Base-by-base conservation (phyloP, 257 asterid species). In the Lithospermum erythrorhizon region DNA sequence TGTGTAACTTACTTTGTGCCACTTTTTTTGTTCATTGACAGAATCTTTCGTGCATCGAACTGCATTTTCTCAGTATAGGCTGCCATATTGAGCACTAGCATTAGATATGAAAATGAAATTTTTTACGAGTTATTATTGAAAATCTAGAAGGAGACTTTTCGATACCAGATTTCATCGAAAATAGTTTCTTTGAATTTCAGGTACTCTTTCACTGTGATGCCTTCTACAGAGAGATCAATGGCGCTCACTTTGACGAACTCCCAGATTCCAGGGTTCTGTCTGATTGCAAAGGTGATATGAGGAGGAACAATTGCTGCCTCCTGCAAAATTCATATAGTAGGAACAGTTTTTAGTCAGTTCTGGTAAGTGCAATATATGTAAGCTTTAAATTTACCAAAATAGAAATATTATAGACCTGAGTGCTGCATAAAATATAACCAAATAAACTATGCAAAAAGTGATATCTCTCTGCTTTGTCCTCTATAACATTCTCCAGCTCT, bases 241-340 rank as follows among this genome's bases (percentile, higher is more conserved):
- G 91, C 89, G 62, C 75, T 69, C 21, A 90, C 96, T 75, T 82
- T 90, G 51, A 90, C 89, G 14, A 76, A 82, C 81, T 90, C 98
- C 98, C 98, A 90, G 49, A 79, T 76, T 29, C 98, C 98, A 0
- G 98, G 96, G 63, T 87, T 80, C 2, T 94, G 96, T 66, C 98
- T 77, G 17, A 83, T 53, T 10, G 96, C 86, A 32, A 90, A 90
- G 52, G 89, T 91, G n/a, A 90, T 80, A 54, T 69, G 17, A 4
- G 98, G 98, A 75, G 98, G 98, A 64, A 87, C 81, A 53, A 85
- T 90, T 9, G 87, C 90, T 58, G 98, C 98, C 76, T 90, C 98
- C 96, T 90, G 76, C 55, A 62, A 63, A 65, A 37, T 17, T 48
- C 37, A 18, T 16, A 21, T 8, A 41, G 21, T 35, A 52, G 48